Percentiles rank a stretch among this genome's conserved stretches.
These are phyloP conservation scores for Trametes villosa DNA, from an alignment of 768 basidiomycete genomes.

Conservation along the genomic window DNA sequence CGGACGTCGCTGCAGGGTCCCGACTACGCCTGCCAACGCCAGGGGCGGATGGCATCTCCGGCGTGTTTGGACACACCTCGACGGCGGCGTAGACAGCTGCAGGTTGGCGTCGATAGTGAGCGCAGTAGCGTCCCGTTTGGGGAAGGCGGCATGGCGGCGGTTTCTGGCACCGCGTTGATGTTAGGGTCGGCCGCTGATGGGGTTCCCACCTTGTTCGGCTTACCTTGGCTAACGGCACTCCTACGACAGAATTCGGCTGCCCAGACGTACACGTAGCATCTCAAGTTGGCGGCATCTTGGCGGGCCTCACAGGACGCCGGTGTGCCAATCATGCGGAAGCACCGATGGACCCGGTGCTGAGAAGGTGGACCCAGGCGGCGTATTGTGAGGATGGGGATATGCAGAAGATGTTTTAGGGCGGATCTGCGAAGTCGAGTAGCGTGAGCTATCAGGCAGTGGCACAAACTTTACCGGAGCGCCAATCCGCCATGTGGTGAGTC, in stretches of 20 bases:
- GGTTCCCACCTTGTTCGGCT: no score
- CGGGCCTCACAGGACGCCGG: not conserved
- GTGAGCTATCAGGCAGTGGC: no score
- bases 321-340: not conserved
- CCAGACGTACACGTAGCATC: constrained; percentile 5
- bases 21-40: not conserved
- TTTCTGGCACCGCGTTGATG: no score
- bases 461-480: no score
- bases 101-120: not conserved
- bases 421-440: no score
- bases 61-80: not conserved
- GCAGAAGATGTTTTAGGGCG: no score
- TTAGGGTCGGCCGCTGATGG: no score
- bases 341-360: not conserved
- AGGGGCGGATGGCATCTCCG: not conserved
- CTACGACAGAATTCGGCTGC: constrained; percentile 6
- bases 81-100: no score
- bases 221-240: not conserved
- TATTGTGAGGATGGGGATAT: no score
- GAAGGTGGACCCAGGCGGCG: no score
- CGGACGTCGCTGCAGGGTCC: not conserved
- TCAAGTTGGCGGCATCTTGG: not conserved
- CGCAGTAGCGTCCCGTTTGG: not conserved
- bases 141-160: not conserved
- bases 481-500: no score